A percentile compares a stretch with the other conserved stretches of the same genome.
phyloP scores from a whole-genome alignment of 2,329 filamentous ascomycete species.

The Phoma herbarum region DNA sequence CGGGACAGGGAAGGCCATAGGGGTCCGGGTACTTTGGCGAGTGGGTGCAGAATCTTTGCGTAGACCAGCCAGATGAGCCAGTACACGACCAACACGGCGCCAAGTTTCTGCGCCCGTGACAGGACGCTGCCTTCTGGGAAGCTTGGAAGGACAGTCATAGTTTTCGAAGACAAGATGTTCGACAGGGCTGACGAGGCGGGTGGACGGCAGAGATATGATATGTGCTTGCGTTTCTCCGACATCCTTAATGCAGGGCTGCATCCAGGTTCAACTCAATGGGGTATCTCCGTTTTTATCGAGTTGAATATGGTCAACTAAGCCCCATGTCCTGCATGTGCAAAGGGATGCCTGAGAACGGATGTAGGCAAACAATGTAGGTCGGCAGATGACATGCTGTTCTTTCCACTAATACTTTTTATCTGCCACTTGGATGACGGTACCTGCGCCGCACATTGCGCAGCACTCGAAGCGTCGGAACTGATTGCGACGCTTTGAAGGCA shows the following conservation, averaged over 20 bases:
- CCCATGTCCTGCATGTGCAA: constrained; percentile 5
- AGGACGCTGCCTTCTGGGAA: neutral
- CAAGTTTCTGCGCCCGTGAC: neutral
- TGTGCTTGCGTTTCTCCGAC: neutral
- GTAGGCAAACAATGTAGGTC: too few relatives aligned
- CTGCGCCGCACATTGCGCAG: neutral
- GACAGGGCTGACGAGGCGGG: neutral
- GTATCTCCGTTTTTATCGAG: neutral
- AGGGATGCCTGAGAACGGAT: neutral
- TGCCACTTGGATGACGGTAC: neutral
- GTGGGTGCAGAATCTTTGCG: constrained; percentile 29
- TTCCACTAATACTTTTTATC: neutral
- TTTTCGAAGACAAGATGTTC: neutral
- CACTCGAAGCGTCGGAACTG: neutral
- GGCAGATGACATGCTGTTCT: neutral
- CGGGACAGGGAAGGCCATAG: constrained; percentile 37
- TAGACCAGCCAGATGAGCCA: constrained; percentile 28
- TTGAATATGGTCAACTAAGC: neutral
- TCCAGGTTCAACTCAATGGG: neutral
- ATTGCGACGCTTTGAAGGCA: neutral
- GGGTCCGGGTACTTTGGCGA: constrained; percentile 33
- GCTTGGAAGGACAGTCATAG: neutral
- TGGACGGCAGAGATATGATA: neutral
- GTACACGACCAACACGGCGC: constrained; percentile 7
- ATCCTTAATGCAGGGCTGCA: neutral